Conservation (phyloP, 75 land plant species). For the Isoetes taiwanensis region DNA sequence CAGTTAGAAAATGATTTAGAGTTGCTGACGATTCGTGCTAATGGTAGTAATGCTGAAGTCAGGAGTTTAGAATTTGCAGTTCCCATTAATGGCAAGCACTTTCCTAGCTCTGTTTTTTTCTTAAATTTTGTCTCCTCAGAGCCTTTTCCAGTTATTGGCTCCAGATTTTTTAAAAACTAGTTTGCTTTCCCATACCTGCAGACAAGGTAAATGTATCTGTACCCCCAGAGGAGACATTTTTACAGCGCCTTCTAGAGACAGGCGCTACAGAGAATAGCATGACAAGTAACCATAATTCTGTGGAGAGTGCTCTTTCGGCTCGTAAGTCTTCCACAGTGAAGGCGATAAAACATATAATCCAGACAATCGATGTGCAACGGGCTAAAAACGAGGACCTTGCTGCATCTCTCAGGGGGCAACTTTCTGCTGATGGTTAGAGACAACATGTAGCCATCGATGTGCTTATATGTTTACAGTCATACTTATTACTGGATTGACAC, state of each 20-base stretch:
- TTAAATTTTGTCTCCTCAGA: no score
- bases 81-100: no score
- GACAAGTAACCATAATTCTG: slow-evolving; percentile 10
- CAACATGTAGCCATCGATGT: no score
- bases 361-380: slow-evolving; percentile 40
- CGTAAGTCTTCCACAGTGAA: slow-evolving; percentile 23
- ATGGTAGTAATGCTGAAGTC: neutral
- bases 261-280: slow-evolving; percentile 67
- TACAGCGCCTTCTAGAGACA: slow-evolving; percentile 46
- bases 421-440: slow-evolving; percentile 42
- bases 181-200: slow-evolving; percentile 12
- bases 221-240: slow-evolving; percentile 39
- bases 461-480: neutral
- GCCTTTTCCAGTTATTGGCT: no score
- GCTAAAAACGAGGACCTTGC: slow-evolving; percentile 33
- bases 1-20: slow-evolving; percentile 3
- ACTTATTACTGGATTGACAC: neutral
- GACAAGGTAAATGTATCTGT: slow-evolving; percentile 27
- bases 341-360: slow-evolving; percentile 27
- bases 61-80: no score
- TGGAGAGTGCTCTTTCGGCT: slow-evolving; percentile 25
- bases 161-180: no score
- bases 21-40: neutral
- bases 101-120: no score
- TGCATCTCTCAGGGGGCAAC: slow-evolving; percentile 13